These are phyloP conservation scores for Ophioceras dolichostomum DNA, from an alignment of 2,329 filamentous ascomycete genomes.

Conservation along the genomic window DNA sequence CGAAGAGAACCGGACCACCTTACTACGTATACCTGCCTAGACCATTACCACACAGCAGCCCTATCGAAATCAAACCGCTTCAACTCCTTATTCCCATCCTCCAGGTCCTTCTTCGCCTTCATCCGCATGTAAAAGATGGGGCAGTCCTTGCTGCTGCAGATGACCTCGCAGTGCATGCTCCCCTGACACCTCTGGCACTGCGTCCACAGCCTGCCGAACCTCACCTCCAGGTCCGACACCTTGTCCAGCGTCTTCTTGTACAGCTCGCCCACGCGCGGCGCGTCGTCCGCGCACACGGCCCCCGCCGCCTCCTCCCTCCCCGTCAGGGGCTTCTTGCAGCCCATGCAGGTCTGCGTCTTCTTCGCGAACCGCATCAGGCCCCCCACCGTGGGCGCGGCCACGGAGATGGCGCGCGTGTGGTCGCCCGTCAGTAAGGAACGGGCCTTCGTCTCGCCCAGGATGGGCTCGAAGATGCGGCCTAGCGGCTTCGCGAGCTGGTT, in stretches of 20 bases:
- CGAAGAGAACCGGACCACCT: no score
- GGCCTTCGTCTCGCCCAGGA: constrained; percentile 76
- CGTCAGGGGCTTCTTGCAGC: constrained; percentile 90
- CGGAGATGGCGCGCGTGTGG: constrained; percentile 88
- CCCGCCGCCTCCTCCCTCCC: constrained; percentile 60
- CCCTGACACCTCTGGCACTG: constrained; percentile 97
- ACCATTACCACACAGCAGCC: constrained; percentile 50
- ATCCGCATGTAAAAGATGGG: constrained; percentile 99
- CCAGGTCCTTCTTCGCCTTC: constrained; percentile 99
- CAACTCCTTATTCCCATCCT: constrained; percentile 86
- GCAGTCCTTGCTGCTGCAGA: constrained; percentile 91
- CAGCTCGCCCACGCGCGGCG: constrained; percentile 75
- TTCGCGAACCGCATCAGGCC: constrained; percentile 98
- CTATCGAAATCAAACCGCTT: constrained; percentile 79
- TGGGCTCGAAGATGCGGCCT: constrained; percentile 92
- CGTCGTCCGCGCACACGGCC: constrained; percentile 80
- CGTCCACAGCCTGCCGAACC: constrained; percentile 90
- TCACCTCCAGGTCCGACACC: constrained; percentile 82
- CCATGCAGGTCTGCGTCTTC: constrained; percentile 97
- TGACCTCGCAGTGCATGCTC: constrained; percentile 96
- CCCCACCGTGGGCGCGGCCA: constrained; percentile 81
- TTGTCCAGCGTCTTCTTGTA: constrained; percentile 86
- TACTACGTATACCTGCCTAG: no score
- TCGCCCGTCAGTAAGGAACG: constrained; percentile 78
- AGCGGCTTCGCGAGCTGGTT: constrained; percentile 96